A percentile compares a stretch with the other conserved stretches of the same genome.
Conservation (phyloP, 2,329 filamentous ascomycete genomes). For the Penicillium sp. region DNA sequence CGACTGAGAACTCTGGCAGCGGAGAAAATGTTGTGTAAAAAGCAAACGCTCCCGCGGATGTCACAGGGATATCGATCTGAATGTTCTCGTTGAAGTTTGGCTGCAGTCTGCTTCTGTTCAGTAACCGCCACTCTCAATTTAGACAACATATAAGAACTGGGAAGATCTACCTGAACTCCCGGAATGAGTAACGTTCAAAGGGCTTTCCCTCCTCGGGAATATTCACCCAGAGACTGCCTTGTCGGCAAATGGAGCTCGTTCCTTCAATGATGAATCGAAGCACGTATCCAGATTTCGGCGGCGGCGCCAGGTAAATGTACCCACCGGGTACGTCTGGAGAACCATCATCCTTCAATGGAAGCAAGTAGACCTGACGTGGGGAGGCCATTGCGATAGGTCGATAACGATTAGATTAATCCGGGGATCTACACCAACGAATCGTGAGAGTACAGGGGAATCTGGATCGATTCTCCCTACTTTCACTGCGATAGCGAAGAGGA, state of each 20-base stretch:
- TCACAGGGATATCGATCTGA: slow-evolving; percentile 83
- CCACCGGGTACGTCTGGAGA: slow-evolving; percentile 84
- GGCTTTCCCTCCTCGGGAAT: slow-evolving; percentile 73
- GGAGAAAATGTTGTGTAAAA: slow-evolving; percentile 93
- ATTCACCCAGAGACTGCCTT: slow-evolving; percentile 96
- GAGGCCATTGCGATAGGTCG: slow-evolving; percentile 21
- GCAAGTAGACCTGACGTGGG: slow-evolving; percentile 68
- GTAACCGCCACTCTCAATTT: slow-evolving; percentile 16
- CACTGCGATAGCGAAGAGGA: not conserved
- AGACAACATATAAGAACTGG: not conserved
- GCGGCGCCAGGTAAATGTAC: slow-evolving; percentile 88
- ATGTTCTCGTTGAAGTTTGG: slow-evolving; percentile 92
- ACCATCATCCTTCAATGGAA: slow-evolving; percentile 89
- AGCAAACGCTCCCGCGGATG: slow-evolving; percentile 80
- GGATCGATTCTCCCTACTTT: slow-evolving; percentile 4
- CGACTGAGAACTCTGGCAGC: slow-evolving; percentile 72
- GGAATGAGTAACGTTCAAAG: slow-evolving; percentile 77
- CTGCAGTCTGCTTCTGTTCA: slow-evolving; percentile 57
- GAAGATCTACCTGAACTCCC: slow-evolving; percentile 76
- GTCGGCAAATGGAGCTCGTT: slow-evolving; percentile 89
- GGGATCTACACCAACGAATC: not conserved
- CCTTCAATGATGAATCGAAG: slow-evolving; percentile 91
- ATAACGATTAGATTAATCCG: not conserved
- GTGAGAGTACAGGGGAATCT: slow-evolving; percentile 7
- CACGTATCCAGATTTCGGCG: slow-evolving; percentile 68